These are phyloP conservation scores for Pneumocystis canis DNA, from an alignment of 1,139 yeast species.

Conservation along the genomic window DNA sequence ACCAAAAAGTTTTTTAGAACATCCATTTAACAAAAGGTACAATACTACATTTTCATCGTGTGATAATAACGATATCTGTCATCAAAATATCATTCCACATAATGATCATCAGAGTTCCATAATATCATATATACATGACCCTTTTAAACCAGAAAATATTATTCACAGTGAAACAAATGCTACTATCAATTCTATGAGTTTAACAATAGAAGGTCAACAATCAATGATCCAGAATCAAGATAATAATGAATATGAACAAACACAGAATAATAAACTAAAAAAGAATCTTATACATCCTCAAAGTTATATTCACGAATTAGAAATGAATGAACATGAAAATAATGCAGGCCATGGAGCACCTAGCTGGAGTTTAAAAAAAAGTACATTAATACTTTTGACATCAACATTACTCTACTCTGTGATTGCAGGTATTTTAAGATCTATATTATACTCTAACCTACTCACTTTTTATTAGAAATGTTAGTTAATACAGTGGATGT, in stretches of 20 bases:
- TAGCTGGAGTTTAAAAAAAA: constrained; percentile 82
- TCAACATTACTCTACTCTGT: constrained; percentile 82
- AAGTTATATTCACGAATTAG: constrained; percentile 4
- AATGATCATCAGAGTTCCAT: not conserved
- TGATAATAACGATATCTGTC: not conserved
- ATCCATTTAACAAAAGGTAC: not conserved
- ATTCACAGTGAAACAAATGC: not conserved
- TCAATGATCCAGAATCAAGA: not conserved
- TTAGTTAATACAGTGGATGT: constrained; percentile 87
- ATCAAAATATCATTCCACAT: not conserved
- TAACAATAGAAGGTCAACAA: not conserved
- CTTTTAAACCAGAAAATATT: not conserved
- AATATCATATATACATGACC: not conserved
- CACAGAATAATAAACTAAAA: not conserved
- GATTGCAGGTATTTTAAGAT: constrained; percentile 38
- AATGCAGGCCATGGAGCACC: constrained; percentile 79
- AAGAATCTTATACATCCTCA: constrained; percentile 2
- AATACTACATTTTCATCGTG: not conserved
- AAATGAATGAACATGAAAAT: constrained; percentile 9
- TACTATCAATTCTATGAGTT: not conserved
- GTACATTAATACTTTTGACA: constrained; percentile 66
- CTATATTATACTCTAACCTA: not conserved
- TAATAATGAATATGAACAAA: not conserved
- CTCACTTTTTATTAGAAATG: constrained; percentile 36
- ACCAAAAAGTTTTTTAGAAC: not conserved